Percentiles rank a stretch among this genome's conserved stretches.
Evolutionary conservation across 306 rosid species (phyloP).

Genomic region (Dryas drummondii): DNA sequence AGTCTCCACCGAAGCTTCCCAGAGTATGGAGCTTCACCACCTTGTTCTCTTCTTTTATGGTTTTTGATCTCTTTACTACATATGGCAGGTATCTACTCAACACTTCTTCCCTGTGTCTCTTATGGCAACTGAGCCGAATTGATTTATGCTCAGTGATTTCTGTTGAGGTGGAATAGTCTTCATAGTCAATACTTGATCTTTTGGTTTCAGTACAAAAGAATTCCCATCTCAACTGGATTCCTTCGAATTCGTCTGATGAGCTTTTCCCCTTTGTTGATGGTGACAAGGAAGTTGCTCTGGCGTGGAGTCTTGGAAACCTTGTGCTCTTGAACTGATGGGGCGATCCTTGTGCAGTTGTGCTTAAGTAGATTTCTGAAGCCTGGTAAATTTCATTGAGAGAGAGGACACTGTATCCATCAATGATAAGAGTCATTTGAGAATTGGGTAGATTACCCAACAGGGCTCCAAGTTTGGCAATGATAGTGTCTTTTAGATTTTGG

Average conservation of each 20-base stretch:
- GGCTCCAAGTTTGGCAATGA: constrained; percentile 18
- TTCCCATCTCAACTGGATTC: constrained; percentile 38
- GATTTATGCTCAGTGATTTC: constrained; percentile 9
- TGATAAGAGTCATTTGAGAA: constrained; percentile 29
- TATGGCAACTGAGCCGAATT: constrained; percentile 34
- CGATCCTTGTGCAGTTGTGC: constrained; percentile 41
- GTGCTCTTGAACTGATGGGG: constrained; percentile 25
- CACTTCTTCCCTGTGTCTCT: constrained; percentile 37
- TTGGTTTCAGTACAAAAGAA: constrained; percentile 16
- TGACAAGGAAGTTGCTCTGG: constrained; percentile 24
- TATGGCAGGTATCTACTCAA: constrained; percentile 36
- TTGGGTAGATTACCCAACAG: constrained; percentile 18
- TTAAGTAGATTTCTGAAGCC: constrained; percentile 45
- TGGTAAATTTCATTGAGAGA: constrained; percentile 36
- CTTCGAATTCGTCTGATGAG: constrained; percentile 37
- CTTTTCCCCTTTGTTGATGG: constrained; percentile 38
- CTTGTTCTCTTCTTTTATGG: constrained; percentile 28
- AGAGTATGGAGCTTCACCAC: constrained; percentile 33
- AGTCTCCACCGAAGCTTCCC: background rate
- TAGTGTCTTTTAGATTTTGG: constrained; percentile 19
- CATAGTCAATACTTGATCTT: constrained; percentile 2
- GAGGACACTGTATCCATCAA: constrained; percentile 38
- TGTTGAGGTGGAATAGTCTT: background rate
- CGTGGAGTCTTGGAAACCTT: constrained; percentile 28
- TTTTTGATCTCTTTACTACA: constrained; percentile 36